These are phyloP conservation scores for Paecilomyces dactylethromorphus DNA, from an alignment of 2,329 filamentous ascomycete genomes.

Conservation along the genomic window DNA sequence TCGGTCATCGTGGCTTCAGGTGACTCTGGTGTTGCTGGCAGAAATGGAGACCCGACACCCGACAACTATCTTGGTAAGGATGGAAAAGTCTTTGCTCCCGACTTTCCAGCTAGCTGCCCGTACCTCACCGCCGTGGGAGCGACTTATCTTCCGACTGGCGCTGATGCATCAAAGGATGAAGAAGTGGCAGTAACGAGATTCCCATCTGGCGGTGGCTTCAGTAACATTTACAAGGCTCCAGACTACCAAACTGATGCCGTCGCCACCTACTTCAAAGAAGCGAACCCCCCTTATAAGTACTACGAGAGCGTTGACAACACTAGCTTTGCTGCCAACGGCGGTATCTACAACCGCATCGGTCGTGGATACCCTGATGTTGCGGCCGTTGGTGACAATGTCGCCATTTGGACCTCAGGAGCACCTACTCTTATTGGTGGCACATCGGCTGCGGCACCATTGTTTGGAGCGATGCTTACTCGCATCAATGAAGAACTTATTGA, in stretches of 20 bases:
- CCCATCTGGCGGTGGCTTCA: conserved; percentile 37
- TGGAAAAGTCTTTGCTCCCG: conserved; percentile 29
- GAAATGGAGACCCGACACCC: conserved; percentile 18
- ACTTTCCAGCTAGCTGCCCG: conserved; percentile 30
- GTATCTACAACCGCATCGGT: conserved; percentile 28
- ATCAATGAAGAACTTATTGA: conserved; percentile 50
- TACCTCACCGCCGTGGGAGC: conserved; percentile 33
- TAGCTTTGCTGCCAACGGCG: conserved; percentile 18
- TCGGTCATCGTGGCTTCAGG: conserved; percentile 42
- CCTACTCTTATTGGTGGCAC: conserved; percentile 22
- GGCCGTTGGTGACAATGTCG: conserved; percentile 29
- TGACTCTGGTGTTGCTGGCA: conserved; percentile 38
- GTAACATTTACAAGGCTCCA: conserved; percentile 34
- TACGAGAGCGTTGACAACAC: conserved; percentile 26
- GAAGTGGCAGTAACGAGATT: conserved; percentile 33
- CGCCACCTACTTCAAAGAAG: conserved; percentile 23
- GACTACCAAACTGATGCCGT: conserved; percentile 35
- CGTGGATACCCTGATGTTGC: conserved; percentile 31
- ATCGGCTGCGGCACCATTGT: conserved; percentile 46
- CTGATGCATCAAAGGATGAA: conserved; percentile 19
- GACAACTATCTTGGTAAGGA: conserved; percentile 27
- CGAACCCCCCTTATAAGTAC: conserved; percentile 19
- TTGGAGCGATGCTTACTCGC: conserved; percentile 50
- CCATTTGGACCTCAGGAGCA: conserved; percentile 18
- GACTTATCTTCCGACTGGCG: conserved; percentile 28